Conservation (phyloP, 2,329 filamentous ascomycete genomes). For the Ophiosphaerella herpotricha region DNA sequence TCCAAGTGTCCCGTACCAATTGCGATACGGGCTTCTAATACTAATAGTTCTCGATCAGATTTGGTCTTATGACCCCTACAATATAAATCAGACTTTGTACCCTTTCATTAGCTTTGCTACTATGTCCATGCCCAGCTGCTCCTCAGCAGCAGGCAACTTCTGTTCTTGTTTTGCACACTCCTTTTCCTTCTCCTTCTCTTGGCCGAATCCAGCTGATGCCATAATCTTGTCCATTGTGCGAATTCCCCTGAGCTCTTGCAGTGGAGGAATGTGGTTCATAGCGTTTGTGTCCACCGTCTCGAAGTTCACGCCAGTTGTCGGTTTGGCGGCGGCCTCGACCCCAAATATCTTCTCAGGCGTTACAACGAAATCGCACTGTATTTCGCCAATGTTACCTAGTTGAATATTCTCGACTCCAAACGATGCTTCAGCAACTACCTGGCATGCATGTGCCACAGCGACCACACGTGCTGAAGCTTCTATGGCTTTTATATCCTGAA, state of each 20-base stretch:
- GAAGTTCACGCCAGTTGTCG: slow-evolving; percentile 46
- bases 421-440: slow-evolving; percentile 44
- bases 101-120: slow-evolving; percentile 40
- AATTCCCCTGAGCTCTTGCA: slow-evolving; percentile 45
- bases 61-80: background rate
- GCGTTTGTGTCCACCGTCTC: slow-evolving; percentile 43
- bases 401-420: slow-evolving; percentile 24
- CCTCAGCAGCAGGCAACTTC: slow-evolving; percentile 23
- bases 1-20: background rate
- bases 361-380: slow-evolving; percentile 49
- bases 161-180: slow-evolving; percentile 7
- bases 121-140: slow-evolving; percentile 40
- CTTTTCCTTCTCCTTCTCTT: slow-evolving; percentile 9
- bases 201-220: slow-evolving; percentile 19
- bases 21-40: background rate
- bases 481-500: slow-evolving; percentile 43
- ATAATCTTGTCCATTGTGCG: slow-evolving; percentile 44
- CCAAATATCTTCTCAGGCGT: slow-evolving; percentile 42
- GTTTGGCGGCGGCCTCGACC: slow-evolving; percentile 38
- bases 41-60: background rate
- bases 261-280: slow-evolving; percentile 45
- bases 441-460: slow-evolving; percentile 49
- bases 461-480: slow-evolving; percentile 30
- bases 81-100: slow-evolving; percentile 17
- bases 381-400: slow-evolving; percentile 44